A percentile compares a stretch with the other conserved stretches of the same genome.
These are phyloP conservation scores for Apophysomyces ossiformis DNA, from an alignment of 371 early-diverging fungal species.

Conservation along the genomic window DNA sequence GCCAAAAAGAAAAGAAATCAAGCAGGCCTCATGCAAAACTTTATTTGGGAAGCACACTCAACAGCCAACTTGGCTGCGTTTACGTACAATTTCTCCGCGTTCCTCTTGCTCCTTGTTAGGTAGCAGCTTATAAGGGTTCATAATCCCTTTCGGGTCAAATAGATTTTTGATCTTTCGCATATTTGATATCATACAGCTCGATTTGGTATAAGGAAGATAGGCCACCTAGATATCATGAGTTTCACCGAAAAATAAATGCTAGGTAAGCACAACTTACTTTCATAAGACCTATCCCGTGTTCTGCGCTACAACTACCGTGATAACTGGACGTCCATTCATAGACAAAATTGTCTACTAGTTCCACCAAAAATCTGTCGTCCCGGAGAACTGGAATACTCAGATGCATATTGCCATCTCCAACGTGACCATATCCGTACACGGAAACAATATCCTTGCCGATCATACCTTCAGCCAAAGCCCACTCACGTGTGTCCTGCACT, in stretches of 20 bases:
- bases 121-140: constrained; percentile 84
- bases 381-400: constrained; percentile 77
- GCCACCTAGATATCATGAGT: constrained; percentile 23
- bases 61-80: constrained; percentile 28
- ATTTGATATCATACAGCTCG: constrained; percentile 46
- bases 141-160: constrained; percentile 84
- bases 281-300: constrained; percentile 70
- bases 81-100: constrained; percentile 34
- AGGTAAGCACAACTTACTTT: constrained; percentile 35
- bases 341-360: constrained; percentile 84
- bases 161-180: constrained; percentile 74
- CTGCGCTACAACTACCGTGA: constrained; percentile 68
- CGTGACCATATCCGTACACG: constrained; percentile 91
- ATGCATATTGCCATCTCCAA: constrained; percentile 93
- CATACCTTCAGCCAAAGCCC: constrained; percentile 53
- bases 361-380: constrained; percentile 56
- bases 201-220: constrained; percentile 61
- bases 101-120: constrained; percentile 39
- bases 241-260: background rate
- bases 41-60: constrained; percentile 5
- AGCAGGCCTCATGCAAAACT: constrained; percentile 4
- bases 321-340: constrained; percentile 73
- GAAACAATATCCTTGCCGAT: constrained; percentile 57
- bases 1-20: background rate
- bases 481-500: constrained; percentile 70